Conservation (phyloP, 371 early-diverging fungal species). For the Rhizopus delemar region DNA sequence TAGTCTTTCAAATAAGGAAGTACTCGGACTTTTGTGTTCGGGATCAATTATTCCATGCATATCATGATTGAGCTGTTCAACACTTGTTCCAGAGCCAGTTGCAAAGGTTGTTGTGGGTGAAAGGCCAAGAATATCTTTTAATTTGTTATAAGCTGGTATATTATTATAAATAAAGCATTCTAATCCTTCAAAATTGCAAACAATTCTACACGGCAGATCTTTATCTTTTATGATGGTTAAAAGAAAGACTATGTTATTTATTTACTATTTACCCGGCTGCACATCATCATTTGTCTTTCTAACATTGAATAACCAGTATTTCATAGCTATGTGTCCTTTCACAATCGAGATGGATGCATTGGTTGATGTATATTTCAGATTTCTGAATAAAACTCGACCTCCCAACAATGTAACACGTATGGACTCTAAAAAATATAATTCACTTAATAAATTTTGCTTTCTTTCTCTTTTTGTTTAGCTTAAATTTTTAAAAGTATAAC, state of each 20-base stretch:
- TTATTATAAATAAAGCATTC: slow-evolving; percentile 88
- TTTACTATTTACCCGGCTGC: slow-evolving; percentile 8
- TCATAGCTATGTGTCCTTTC: slow-evolving; percentile 77
- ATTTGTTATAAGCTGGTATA: slow-evolving; percentile 68
- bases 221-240: slow-evolving; percentile 14
- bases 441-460: too few species aligned
- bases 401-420: slow-evolving; percentile 74
- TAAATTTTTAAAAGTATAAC: not conserved
- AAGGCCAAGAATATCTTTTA: slow-evolving; percentile 62
- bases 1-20: slow-evolving; percentile 56
- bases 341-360: slow-evolving; percentile 76
- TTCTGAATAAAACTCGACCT: slow-evolving; percentile 81
- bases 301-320: slow-evolving; percentile 76
- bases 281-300: slow-evolving; percentile 42
- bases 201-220: slow-evolving; percentile 63
- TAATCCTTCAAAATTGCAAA: slow-evolving; percentile 74
- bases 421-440: slow-evolving; percentile 56
- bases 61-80: slow-evolving; percentile 5
- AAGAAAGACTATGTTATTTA: not conserved
- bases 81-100: not conserved
- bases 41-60: slow-evolving; percentile 29
- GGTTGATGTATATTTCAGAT: slow-evolving; percentile 71
- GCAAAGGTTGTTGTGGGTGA: slow-evolving; percentile 8
- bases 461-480: not conserved
- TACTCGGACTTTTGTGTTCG: slow-evolving; percentile 31